Percentiles rank a stretch among this genome's conserved stretches.
Evolutionary conservation across 1,284 basidiomycete genomes (phyloP).

Genomic region (Rhodotorula sp.): DNA sequence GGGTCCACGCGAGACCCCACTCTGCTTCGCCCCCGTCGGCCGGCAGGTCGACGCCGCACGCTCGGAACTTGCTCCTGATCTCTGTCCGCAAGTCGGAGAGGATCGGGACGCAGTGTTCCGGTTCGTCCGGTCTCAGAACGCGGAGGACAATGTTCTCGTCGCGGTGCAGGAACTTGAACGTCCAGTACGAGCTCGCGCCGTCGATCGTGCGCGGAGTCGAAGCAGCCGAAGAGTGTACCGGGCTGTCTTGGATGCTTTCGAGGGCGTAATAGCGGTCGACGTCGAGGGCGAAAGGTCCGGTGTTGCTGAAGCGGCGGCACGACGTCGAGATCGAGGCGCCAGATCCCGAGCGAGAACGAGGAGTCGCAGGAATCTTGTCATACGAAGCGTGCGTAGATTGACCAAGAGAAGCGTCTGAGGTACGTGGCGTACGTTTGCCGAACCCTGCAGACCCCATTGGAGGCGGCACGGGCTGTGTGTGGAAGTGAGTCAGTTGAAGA

Average conservation of each 20-base stretch:
- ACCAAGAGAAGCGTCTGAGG: background rate
- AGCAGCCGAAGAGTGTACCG: conserved; percentile 2
- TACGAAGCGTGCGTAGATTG: background rate
- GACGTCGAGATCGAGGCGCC: conserved; percentile 7
- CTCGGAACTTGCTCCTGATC: conserved; percentile 21
- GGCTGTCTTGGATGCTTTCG: conserved; percentile 37
- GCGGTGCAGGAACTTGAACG: conserved; percentile 34
- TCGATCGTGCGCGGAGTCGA: conserved; percentile 3
- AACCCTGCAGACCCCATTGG: conserved; percentile 25
- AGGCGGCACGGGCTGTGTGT: conserved; percentile 34
- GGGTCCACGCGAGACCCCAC: conserved; percentile 19
- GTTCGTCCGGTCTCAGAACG: conserved; percentile 4
- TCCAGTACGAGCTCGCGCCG: conserved; percentile 4
- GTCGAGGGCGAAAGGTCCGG: conserved; percentile 1
- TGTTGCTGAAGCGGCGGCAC: conserved; percentile 20
- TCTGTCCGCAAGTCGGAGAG: conserved; percentile 17
- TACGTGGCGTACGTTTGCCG: conserved; percentile 29
- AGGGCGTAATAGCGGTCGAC: background rate
- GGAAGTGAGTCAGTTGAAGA: background rate
- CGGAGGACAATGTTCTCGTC: conserved; percentile 32
- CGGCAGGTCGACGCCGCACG: conserved; percentile 9
- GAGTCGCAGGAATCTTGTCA: conserved; percentile 2
- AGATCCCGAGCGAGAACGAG: conserved; percentile 26
- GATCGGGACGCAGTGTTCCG: background rate
- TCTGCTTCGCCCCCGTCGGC: conserved; percentile 8